phyloP scores from a whole-genome alignment of 805 yeast species.

The Wickerhamiella galacta region DNA sequence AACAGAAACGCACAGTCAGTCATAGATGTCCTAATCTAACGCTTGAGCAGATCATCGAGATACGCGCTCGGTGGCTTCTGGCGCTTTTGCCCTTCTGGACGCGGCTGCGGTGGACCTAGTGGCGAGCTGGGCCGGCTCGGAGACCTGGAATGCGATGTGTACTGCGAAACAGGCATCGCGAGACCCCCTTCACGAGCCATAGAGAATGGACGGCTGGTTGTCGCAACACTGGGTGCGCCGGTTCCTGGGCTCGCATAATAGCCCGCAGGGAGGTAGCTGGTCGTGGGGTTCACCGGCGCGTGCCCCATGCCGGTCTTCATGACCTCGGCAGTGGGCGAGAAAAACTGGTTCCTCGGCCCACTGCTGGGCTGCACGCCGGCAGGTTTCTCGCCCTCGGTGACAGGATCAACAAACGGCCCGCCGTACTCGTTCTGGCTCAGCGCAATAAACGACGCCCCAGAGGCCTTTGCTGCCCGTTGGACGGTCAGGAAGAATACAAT shows the following conservation, averaged over 20 bases:
- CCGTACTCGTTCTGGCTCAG: slow-evolving; percentile 11
- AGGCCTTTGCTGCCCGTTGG: slow-evolving; percentile 33
- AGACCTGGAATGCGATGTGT: not conserved
- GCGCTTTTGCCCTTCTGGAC: not conserved
- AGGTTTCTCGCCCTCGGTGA: slow-evolving; percentile 2
- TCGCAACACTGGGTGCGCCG: slow-evolving; percentile 1
- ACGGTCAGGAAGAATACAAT: slow-evolving; percentile 30
- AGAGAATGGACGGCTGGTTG: slow-evolving; percentile 2
- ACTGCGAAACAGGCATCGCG: not conserved
- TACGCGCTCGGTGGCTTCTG: slow-evolving; percentile 24
- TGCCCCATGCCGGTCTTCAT: slow-evolving; percentile 28
- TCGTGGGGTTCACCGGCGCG: slow-evolving; percentile 5
- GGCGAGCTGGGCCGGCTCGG: not conserved
- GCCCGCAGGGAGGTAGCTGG: slow-evolving; percentile 13
- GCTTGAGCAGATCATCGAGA: slow-evolving; percentile 22
- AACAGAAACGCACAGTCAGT: not conserved
- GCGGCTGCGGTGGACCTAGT: not conserved
- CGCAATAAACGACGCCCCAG: slow-evolving; percentile 19
- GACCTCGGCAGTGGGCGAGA: slow-evolving; percentile 69
- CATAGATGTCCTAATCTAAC: not conserved
- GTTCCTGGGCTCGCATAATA: slow-evolving; percentile 9
- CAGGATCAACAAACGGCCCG: slow-evolving; percentile 15
- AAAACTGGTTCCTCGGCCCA: slow-evolving; percentile 35
- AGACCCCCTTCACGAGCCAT: slow-evolving; percentile 3
- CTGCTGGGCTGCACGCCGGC: slow-evolving; percentile 1